A percentile compares a stretch with the other conserved stretches of the same genome.
phyloP scores from a whole-genome alignment of 306 rosid species.

The Quercus rubra region DNA sequence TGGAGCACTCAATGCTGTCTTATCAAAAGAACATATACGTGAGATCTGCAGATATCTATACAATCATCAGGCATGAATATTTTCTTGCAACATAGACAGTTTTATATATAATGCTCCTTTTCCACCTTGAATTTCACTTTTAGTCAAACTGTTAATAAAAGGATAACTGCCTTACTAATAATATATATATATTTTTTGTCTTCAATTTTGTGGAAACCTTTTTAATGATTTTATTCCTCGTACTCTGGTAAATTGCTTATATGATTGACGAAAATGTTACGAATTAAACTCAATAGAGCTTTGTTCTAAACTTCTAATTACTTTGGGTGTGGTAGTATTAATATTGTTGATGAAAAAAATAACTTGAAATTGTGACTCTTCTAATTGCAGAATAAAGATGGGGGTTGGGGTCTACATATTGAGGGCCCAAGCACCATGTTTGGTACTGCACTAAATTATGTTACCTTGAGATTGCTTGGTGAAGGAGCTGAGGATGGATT shows the following conservation, averaged over 20 bases:
- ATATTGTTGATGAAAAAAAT: neutral
- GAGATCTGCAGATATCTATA: conserved; percentile 78
- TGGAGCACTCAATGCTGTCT: conserved; percentile 68
- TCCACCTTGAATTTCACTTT: neutral
- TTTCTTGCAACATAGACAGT: neutral
- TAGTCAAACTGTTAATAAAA: neutral
- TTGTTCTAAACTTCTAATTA: neutral
- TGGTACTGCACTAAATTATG: conserved; percentile 65
- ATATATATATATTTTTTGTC: neutral
- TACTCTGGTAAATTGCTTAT: neutral
- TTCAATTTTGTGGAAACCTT: neutral
- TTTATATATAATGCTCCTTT: neutral
- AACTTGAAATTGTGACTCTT: neutral
- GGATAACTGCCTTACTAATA: neutral
- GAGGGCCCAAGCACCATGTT: conserved; percentile 95
- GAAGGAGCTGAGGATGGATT: conserved; percentile 70
- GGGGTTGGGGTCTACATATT: conserved; percentile 93
- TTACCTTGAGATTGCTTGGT: conserved; percentile 71
- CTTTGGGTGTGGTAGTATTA: neutral
- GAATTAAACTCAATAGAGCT: neutral
- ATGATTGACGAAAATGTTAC: neutral
- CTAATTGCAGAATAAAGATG: conserved; percentile 70
- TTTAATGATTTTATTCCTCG: neutral
- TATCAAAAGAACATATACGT: conserved; percentile 65
- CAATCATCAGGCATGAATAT: conserved; percentile 68